Percentiles rank a stretch among this genome's conserved stretches.
phyloP scores from a whole-genome alignment of 2,329 filamentous ascomycete species.

The Fusarium chlamydosporum region DNA sequence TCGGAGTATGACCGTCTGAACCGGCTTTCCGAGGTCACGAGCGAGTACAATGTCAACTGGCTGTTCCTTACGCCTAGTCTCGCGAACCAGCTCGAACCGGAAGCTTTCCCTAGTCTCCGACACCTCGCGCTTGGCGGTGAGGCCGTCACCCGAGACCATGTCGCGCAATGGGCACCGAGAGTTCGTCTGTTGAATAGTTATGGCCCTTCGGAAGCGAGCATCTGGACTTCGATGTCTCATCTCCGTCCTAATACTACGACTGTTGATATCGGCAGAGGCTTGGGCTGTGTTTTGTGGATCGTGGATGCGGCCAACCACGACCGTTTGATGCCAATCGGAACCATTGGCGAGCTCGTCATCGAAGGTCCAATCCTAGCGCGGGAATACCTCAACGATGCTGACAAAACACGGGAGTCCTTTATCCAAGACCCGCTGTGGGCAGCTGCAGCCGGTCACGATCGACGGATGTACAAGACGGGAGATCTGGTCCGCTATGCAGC shows the following conservation, averaged over 20 bases:
- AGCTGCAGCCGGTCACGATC: conserved; percentile 30
- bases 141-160: conserved; percentile 8
- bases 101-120: conserved; percentile 7
- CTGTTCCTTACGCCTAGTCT: conserved; percentile 36
- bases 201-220: conserved; percentile 17
- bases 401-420: conserved; percentile 16
- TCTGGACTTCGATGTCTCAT: conserved; percentile 11
- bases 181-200: conserved; percentile 12
- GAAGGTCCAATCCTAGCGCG: conserved; percentile 8
- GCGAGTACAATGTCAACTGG: conserved; percentile 34
- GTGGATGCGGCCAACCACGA: conserved; percentile 8
- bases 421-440: conserved; percentile 9
- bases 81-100: conserved; percentile 9
- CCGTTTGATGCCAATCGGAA: conserved; percentile 5
- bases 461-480: conserved; percentile 20
- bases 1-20: conserved; percentile 55
- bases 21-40: conserved; percentile 46
- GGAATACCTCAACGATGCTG: conserved; percentile 6
- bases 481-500: conserved; percentile 61
- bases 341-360: conserved; percentile 6
- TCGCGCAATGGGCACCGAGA: conserved; percentile 7
- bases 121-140: conserved; percentile 12
- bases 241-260: conserved; percentile 3
- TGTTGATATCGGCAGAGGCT: conserved; percentile 10
- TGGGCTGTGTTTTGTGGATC: conserved; percentile 8